phyloP scores from a whole-genome alignment of 1,284 basidiomycete genomes.

The Irpex sp. region DNA sequence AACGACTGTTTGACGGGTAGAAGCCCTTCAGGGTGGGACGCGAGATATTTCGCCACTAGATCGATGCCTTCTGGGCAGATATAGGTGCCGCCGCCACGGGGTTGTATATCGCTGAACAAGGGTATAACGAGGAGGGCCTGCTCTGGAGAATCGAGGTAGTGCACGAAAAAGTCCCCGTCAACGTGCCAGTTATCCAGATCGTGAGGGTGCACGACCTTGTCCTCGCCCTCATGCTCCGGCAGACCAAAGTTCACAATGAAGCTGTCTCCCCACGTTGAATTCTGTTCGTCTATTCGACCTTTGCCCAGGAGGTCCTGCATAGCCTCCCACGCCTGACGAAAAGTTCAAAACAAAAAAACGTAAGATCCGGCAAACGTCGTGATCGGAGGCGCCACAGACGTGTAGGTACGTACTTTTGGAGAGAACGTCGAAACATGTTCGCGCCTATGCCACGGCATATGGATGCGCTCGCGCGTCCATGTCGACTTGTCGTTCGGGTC shows the following conservation, averaged over 20 bases:
- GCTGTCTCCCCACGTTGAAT: constrained; percentile 50
- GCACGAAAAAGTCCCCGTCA: constrained; percentile 63
- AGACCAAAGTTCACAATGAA: constrained; percentile 59
- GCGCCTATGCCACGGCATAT: constrained; percentile 50
- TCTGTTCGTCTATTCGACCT: constrained; percentile 48
- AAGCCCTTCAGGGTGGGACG: constrained; percentile 52
- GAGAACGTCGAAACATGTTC: constrained; percentile 46
- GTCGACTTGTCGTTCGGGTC: constrained; percentile 50
- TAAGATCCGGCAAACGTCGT: neutral
- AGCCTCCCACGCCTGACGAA: constrained; percentile 48
- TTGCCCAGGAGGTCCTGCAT: constrained; percentile 57
- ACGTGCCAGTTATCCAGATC: constrained; percentile 61
- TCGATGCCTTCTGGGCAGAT: constrained; percentile 53
- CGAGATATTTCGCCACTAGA: constrained; percentile 49
- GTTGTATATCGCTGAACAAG: constrained; percentile 49
- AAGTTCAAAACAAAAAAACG: neutral
- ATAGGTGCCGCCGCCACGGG: constrained; percentile 52
- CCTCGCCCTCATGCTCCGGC: constrained; percentile 34
- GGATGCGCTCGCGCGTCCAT: constrained; percentile 51
- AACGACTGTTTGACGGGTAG: constrained; percentile 41
- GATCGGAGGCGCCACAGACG: neutral
- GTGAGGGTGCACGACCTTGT: constrained; percentile 31
- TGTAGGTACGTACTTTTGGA: constrained; percentile 39
- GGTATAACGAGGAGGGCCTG: constrained; percentile 59
- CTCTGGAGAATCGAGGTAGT: constrained; percentile 61